Evolutionary conservation across 2,329 filamentous ascomycete genomes (phyloP).

Genomic region (Arachnopeziza araneosa): DNA sequence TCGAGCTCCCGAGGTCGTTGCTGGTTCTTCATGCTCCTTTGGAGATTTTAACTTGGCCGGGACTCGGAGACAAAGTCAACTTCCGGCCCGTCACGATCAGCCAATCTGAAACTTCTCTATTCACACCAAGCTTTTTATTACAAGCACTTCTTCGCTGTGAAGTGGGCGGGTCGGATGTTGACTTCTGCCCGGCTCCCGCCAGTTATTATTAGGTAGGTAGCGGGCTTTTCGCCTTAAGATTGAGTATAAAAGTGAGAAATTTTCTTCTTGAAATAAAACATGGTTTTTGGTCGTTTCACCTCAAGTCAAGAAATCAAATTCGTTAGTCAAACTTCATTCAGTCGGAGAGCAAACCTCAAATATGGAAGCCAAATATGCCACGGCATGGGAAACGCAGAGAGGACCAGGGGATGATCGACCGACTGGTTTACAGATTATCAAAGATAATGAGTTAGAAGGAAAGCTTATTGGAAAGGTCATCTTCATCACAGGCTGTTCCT

Average conservation of each 20-base stretch:
- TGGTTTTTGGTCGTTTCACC: neutral
- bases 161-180: neutral
- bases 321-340: neutral
- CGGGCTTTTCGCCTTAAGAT: neutral
- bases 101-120: neutral
- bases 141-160: neutral
- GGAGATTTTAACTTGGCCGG: neutral
- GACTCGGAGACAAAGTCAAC: neutral
- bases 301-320: neutral
- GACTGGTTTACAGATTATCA: conserved; percentile 31
- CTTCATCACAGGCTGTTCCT: conserved; percentile 34
- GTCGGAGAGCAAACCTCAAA: neutral
- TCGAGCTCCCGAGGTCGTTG: too few species aligned
- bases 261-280: neutral
- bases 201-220: neutral
- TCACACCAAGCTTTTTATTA: neutral
- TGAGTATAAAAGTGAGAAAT: neutral
- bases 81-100: too few species aligned
- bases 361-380: conserved; percentile 7
- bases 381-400: conserved; percentile 8
- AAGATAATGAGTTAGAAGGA: conserved; percentile 14
- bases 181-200: neutral
- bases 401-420: conserved; percentile 30
- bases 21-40: neutral
- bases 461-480: conserved; percentile 36